Evolutionary conservation across 768 basidiomycete species (phyloP), one percentile per base, ranked within the genome.

Genomic region (Chiua virens): DNA sequence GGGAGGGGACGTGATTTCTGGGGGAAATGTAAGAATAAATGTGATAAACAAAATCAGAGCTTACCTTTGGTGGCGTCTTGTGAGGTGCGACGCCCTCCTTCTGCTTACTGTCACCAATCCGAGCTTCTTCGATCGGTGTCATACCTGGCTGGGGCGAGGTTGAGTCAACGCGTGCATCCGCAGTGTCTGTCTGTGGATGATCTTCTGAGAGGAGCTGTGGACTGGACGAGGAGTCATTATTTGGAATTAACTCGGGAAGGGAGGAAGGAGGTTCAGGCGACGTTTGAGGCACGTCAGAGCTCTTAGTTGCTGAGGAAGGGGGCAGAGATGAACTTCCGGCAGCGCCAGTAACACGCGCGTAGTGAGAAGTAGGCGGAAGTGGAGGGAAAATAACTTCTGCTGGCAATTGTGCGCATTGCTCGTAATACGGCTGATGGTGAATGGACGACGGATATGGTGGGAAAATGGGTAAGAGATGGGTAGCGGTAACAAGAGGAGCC

Each of bases 351-450:
- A 67, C 48, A 1, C 66, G 71, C 46, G 69, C 75, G 47, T 71
- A 74, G 27, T 71, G 71, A 17, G 76, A 74, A 4, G 75, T 71
- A 6, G 82, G 71, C 15, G 87, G 88, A 4, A 89, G 68, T 1
- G 86, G 85, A 44, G 88, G 88, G 66, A 89, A 89, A 30, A 89
- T 81, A 27, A 87, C 75, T 28, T 87, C 87, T 8, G 83, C 75
- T 6, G 84, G 76, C 5, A 77, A 61, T 46, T 79, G 78, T 15
- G 79, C 51, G 51, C 82, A 83, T 35, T 76, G 79, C 45, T 82
- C 80, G 61, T 87, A 88, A 64, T 89, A 89, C 0, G 87, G 81
- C 58, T 89, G 88, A 55, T 87, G 86, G 52, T 87, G 83, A 18
- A 78, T 73, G 11, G 80, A 81, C 11, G 80, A 81, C 9, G 81